Evolutionary conservation across 2,329 filamentous ascomycete species (phyloP), one percentile per base, ranked within the genome.

Genomic region (Penicillium sp.): DNA sequence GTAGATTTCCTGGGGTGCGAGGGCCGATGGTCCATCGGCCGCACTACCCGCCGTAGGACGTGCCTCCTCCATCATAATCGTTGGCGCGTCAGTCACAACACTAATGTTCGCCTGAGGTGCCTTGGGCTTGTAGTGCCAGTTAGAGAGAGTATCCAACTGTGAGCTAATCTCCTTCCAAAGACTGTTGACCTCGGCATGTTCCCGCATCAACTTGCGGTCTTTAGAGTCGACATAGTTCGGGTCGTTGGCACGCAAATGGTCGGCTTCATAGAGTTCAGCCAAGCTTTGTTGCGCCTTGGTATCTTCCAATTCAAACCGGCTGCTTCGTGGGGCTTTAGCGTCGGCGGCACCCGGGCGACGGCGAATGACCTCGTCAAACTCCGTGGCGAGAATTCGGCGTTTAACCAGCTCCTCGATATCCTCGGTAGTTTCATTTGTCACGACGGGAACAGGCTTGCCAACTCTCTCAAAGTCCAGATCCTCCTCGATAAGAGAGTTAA

Each of bases 1-100:
- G 80, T 98, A 99, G 26, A 99, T 83, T 75, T 99, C 95, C 71
- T 98, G 95, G 3, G 95, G 95, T 46, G 95, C 95, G 58, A 99
- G 84, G 80, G 89, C 89, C 68, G 88, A 90, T 26, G 76, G 73
- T 31, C 73, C 74, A 26, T 70, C 71, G 62, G 85, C 80, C 46
- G 82, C 84, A 43, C 89, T 90, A 68, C 88, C 87, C 44, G 90
- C 90, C 16, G 89, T 88, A 8, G 95, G 93, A 67, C 96, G 89
- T 1, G 92, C 93, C 71, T 99, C 95, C 79, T 99, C 95, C 90
- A 98, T 96, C 64, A 85, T 84, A 63, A 98, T 88, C 3, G 90
- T 91, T n/a, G 93, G 91, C 4, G 95, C 90, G 75, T 98, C 93
- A 26, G 91, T 84, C 33, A 97, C 89, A 54, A 97, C 90, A 44